Evolutionary conservation across 1,284 basidiomycete genomes (phyloP).

Genomic region (Kalmanozyma brasiliensis): DNA sequence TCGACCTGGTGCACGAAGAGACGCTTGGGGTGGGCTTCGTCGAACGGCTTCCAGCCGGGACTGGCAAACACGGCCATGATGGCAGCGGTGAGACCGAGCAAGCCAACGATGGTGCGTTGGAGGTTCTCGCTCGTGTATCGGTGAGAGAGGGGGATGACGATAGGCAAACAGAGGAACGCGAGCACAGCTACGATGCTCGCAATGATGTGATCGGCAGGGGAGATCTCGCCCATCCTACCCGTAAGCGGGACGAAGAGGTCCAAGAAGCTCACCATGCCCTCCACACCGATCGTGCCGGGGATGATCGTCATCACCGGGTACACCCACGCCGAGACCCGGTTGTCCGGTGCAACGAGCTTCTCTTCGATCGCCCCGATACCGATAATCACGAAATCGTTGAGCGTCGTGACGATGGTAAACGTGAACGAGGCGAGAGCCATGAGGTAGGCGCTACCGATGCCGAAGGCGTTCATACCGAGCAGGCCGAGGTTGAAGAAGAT

Average conservation of each 20-base stretch:
- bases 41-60: constrained; percentile 75
- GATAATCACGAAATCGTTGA: constrained; percentile 63
- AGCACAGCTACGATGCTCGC: constrained; percentile 74
- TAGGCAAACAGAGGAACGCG: constrained; percentile 73
- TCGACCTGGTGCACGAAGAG: constrained; percentile 86
- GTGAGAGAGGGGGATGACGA: constrained; percentile 76
- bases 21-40: constrained; percentile 86
- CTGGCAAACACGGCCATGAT: constrained; percentile 75
- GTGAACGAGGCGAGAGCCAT: constrained; percentile 75
- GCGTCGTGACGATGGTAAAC: constrained; percentile 63
- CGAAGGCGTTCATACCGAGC: constrained; percentile 72
- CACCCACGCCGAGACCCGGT: constrained; percentile 53
- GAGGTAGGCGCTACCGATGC: constrained; percentile 77
- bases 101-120: constrained; percentile 71
- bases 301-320: constrained; percentile 67
- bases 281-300: constrained; percentile 77
- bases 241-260: constrained; percentile 92
- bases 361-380: constrained; percentile 53
- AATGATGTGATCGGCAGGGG: constrained; percentile 84
- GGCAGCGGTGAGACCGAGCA: constrained; percentile 71
- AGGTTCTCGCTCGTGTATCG: constrained; percentile 72
- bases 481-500: constrained; percentile 55
- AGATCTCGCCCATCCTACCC: constrained; percentile 69
- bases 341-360: constrained; percentile 49
- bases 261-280: constrained; percentile 78